These are phyloP conservation scores for Caloboletus firmus DNA, from an alignment of 1,284 basidiomycete genomes.

Conservation along the genomic window DNA sequence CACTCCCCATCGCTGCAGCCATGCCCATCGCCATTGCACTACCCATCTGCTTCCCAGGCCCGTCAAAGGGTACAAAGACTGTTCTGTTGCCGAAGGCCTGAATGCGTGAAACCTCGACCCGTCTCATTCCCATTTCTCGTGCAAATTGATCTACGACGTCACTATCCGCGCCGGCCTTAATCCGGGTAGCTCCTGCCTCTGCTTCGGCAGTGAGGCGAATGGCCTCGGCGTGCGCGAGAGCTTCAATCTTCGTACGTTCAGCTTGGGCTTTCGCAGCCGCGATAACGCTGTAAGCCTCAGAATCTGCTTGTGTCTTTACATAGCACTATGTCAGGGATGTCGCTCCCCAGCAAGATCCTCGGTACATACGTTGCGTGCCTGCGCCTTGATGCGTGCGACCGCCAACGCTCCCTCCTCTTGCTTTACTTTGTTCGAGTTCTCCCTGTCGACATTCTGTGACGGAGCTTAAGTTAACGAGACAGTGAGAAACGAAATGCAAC, in stretches of 20 bases:
- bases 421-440: constrained; percentile 83
- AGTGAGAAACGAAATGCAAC: constrained; percentile 23
- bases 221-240: constrained; percentile 70
- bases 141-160: constrained; percentile 65
- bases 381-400: constrained; percentile 73
- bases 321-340: constrained; percentile 9
- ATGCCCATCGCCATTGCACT: constrained; percentile 62
- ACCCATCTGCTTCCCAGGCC: constrained; percentile 55
- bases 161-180: constrained; percentile 63
- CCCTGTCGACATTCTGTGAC: constrained; percentile 71
- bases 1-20: constrained; percentile 61
- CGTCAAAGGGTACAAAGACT: constrained; percentile 68
- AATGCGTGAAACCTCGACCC: constrained; percentile 64
- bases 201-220: constrained; percentile 70
- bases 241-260: constrained; percentile 66
- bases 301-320: constrained; percentile 62
- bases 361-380: constrained; percentile 54
- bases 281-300: constrained; percentile 69
- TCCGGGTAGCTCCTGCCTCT: constrained; percentile 66
- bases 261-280: constrained; percentile 75
- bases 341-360: not conserved
- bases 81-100: constrained; percentile 67
- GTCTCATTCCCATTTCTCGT: constrained; percentile 68
- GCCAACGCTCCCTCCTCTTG: constrained; percentile 75
- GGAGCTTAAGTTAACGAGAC: not conserved